Percentiles rank a stretch among this genome's conserved stretches.
These are phyloP conservation scores for Alternaria consortialis DNA, from an alignment of 2,329 filamentous ascomycete genomes.

Conservation along the genomic window DNA sequence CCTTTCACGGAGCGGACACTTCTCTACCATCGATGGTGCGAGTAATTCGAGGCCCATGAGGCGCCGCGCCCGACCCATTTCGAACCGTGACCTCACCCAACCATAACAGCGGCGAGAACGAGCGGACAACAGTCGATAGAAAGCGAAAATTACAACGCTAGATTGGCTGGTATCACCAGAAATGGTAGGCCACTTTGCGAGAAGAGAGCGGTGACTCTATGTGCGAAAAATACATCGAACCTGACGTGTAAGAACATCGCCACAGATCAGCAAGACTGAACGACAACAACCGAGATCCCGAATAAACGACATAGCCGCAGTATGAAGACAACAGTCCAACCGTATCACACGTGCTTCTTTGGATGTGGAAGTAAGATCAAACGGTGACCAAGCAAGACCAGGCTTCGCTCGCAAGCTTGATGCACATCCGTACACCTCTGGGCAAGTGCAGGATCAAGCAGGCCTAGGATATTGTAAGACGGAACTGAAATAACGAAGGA, in stretches of 20 bases:
- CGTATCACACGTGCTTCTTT: not conserved
- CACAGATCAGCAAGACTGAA: not conserved
- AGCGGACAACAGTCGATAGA: not conserved
- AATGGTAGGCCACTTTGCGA: not conserved
- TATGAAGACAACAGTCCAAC: not conserved
- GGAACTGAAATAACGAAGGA: not conserved
- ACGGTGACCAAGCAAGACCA: not conserved
- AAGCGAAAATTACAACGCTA: not conserved
- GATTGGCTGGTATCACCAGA: not conserved
- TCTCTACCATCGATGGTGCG: not conserved
- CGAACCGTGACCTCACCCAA: not conserved
- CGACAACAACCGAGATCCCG: not conserved
- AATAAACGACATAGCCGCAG: not conserved
- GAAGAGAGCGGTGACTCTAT: not conserved
- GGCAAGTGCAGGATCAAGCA: not conserved
- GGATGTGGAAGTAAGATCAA: not conserved
- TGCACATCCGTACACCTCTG: not conserved
- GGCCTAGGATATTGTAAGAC: not conserved
- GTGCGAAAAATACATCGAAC: not conserved
- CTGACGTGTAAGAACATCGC: not conserved
- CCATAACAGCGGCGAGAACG: not conserved
- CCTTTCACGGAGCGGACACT: not conserved
- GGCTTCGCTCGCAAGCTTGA: not conserved
- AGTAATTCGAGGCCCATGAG: not conserved
- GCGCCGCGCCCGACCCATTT: not conserved